Conservation (phyloP, 1,139 yeast species). For the Geotrichum macrosporum region DNA sequence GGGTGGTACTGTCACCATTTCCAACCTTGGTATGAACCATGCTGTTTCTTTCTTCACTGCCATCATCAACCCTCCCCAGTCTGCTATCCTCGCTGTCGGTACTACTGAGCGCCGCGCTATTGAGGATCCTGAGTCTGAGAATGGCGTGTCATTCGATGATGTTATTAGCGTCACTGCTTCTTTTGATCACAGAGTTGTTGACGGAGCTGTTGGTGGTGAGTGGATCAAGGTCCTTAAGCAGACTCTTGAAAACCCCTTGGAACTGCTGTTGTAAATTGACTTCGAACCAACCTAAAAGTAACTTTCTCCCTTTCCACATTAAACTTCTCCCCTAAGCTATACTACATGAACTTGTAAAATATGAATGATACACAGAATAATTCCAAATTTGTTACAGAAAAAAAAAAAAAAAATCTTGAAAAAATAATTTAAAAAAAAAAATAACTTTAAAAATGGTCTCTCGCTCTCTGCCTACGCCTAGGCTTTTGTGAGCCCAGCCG, state of each 20-base stretch:
- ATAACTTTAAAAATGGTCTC: too few relatives aligned
- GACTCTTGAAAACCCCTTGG: slow-evolving; percentile 92
- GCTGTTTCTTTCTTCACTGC: slow-evolving; percentile 93
- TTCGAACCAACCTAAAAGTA: too few relatives aligned
- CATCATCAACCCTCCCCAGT: slow-evolving; percentile 96
- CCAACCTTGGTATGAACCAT: slow-evolving; percentile 97
- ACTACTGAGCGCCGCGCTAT: slow-evolving; percentile 90
- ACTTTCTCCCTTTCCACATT: neutral
- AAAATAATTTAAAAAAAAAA: too few relatives aligned
- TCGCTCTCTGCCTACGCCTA: too few relatives aligned
- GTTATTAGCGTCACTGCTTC: slow-evolving; percentile 91
- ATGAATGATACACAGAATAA: too few relatives aligned
- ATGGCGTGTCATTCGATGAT: slow-evolving; percentile 89
- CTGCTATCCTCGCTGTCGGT: slow-evolving; percentile 89
- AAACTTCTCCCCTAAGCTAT: too few relatives aligned
- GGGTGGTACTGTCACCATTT: slow-evolving; percentile 98
- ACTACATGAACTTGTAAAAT: too few relatives aligned
- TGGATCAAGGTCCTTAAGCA: slow-evolving; percentile 89
- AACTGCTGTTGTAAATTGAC: slow-evolving; percentile 68
- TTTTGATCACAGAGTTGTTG: slow-evolving; percentile 95
- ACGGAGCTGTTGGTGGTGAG: slow-evolving; percentile 98
- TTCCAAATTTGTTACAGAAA: too few relatives aligned
- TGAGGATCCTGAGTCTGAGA: slow-evolving; percentile 85
- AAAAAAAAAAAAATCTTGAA: too few relatives aligned
- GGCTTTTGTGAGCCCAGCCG: too few relatives aligned